These are phyloP conservation scores for Vaccinium macrocarpon DNA, from an alignment of 148 eudicot genomes.

Conservation along the genomic window DNA sequence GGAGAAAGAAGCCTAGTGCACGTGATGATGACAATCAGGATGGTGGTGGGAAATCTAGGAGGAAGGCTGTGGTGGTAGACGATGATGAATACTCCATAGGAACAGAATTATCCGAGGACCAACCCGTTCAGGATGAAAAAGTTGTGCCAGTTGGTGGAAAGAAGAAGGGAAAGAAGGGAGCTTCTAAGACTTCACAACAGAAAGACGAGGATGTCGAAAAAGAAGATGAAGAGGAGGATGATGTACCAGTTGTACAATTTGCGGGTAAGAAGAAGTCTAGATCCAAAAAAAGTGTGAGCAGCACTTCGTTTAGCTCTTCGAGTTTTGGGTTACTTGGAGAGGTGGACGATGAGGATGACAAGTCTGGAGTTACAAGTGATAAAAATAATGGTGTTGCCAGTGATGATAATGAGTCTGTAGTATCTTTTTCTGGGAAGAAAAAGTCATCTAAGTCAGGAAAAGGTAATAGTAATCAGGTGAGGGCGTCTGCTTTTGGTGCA, in stretches of 20 bases:
- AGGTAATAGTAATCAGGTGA: constrained; percentile 29
- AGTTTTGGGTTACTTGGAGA: constrained; percentile 58
- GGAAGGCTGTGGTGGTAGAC: constrained; percentile 58
- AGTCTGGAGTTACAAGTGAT: constrained; percentile 23
- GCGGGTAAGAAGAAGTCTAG: constrained; percentile 63
- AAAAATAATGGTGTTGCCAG: constrained; percentile 41
- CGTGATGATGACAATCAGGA: constrained; percentile 41
- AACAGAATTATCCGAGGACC: constrained; percentile 49
- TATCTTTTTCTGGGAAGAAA: constrained; percentile 36
- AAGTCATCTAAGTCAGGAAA: constrained; percentile 37
- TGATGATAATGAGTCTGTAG: constrained; percentile 37
- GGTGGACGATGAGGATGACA: constrained; percentile 35
- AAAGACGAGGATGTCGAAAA: constrained; percentile 48
- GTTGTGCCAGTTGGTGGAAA: constrained; percentile 38
- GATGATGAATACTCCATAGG: constrained; percentile 81
- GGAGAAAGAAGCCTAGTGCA: constrained; percentile 48
- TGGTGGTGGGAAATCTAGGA: constrained; percentile 50
- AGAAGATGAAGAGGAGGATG: constrained; percentile 34
- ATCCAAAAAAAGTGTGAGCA: constrained; percentile 42
- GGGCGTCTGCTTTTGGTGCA: constrained; percentile 45
- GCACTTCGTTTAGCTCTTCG: constrained; percentile 30
- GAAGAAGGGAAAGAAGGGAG: constrained; percentile 76
- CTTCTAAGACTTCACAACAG: constrained; percentile 32
- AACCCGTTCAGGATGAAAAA: constrained; percentile 41
- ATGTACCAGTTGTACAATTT: constrained; percentile 28